Conservation (phyloP, 148 eudicot genomes). For the Silene uniflora region DNA sequence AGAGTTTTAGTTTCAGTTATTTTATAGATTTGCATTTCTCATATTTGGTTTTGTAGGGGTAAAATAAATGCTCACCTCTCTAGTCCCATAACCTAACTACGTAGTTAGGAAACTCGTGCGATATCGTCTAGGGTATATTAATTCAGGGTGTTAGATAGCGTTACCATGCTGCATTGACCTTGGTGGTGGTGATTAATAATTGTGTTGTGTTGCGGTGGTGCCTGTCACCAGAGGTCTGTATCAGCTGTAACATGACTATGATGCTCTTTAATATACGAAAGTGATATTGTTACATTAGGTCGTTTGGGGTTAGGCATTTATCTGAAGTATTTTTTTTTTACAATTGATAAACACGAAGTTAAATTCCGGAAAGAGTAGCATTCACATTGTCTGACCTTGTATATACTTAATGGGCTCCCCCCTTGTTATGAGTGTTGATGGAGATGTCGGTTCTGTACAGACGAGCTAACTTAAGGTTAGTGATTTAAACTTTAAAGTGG, state of each 20-base stretch:
- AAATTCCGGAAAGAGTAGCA: background rate
- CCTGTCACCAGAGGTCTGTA: background rate
- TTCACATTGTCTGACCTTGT: background rate
- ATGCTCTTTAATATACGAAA: background rate
- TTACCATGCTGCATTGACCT: too few species aligned
- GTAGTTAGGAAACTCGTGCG: background rate
- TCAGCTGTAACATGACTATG: background rate
- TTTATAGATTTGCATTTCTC: background rate
- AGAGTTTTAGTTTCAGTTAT: too few species aligned
- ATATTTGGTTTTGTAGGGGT: background rate
- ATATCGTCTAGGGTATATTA: too few species aligned
- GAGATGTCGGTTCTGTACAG: background rate
- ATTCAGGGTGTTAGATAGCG: too few species aligned
- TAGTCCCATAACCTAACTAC: too few species aligned
- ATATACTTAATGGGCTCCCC: background rate
- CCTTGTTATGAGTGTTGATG: background rate
- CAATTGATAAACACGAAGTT: background rate
- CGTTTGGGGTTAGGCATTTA: background rate
- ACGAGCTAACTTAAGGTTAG: background rate
- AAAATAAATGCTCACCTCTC: too few species aligned
- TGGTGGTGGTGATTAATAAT: too few species aligned
- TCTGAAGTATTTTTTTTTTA: background rate
- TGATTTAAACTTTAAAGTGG: slow-evolving; percentile 9
- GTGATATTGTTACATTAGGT: background rate
- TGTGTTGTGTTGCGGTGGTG: background rate